Evolutionary conservation across 805 yeast genomes (phyloP).

Genomic region (Diddensiella caesifluorescens): DNA sequence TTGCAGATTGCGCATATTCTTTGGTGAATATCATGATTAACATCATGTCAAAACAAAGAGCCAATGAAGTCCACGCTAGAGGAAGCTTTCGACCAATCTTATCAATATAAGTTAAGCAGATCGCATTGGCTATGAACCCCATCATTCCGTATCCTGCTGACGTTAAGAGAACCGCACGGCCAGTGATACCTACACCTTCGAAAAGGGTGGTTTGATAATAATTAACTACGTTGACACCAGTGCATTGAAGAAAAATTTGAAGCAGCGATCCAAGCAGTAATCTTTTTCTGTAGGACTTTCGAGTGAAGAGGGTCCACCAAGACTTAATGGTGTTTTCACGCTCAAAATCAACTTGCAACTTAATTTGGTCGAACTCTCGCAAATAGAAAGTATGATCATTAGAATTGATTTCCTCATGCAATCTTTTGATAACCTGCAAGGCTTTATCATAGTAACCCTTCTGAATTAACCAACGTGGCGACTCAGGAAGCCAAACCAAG

Average conservation of each 20-base stretch:
- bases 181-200: neutral
- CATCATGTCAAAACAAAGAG: slow-evolving; percentile 3
- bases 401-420: slow-evolving; percentile 2
- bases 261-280: neutral
- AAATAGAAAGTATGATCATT: neutral
- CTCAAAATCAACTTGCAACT: slow-evolving; percentile 4
- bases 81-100: neutral
- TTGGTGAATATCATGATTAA: neutral
- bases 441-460: slow-evolving; percentile 8
- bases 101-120: neutral
- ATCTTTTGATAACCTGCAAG: slow-evolving; percentile 1
- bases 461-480: slow-evolving; percentile 9
- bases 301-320: neutral
- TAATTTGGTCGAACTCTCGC: slow-evolving; percentile 3
- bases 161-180: neutral
- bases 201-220: slow-evolving; percentile 1
- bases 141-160: slow-evolving; percentile 1
- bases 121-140: neutral
- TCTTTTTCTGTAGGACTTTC: neutral
- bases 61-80: neutral
- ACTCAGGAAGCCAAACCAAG: slow-evolving; percentile 5
- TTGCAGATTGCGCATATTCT: neutral
- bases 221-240: slow-evolving; percentile 1
- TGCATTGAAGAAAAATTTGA: neutral
- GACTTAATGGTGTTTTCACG: neutral